Percentiles rank a stretch among this genome's conserved stretches.
Evolutionary conservation across 306 rosid species (phyloP).

Genomic region (Pterocarpus santalinus): DNA sequence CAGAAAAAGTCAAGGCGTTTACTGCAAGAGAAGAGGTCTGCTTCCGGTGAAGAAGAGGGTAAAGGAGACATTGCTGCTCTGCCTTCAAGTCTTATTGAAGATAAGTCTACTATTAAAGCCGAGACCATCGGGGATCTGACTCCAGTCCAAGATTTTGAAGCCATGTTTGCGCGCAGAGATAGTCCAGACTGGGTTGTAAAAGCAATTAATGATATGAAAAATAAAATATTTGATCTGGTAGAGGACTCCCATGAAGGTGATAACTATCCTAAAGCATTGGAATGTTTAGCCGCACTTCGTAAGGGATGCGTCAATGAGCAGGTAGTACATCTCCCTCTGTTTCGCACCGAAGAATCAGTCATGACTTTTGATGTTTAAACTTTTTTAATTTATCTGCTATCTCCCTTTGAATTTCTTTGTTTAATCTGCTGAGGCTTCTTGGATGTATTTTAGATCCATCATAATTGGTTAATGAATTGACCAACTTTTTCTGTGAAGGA

Average conservation of each 20-base stretch:
- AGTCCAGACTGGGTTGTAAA: slow-evolving; percentile 75
- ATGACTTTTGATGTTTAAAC: not conserved
- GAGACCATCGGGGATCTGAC: slow-evolving; percentile 72
- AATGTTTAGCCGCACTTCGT: slow-evolving; percentile 75
- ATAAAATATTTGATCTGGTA: slow-evolving; percentile 68
- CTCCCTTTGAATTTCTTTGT: too few relatives aligned
- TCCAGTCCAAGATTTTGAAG: slow-evolving; percentile 86
- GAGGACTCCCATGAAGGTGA: slow-evolving; percentile 79
- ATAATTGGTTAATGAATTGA: not conserved
- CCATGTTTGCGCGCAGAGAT: slow-evolving; percentile 79
- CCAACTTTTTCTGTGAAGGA: slow-evolving; percentile 60
- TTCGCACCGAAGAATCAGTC: not conserved
- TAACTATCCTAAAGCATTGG: slow-evolving; percentile 70
- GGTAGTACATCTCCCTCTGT: slow-evolving; percentile 52
- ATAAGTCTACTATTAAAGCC: slow-evolving; percentile 54
- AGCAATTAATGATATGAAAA: slow-evolving; percentile 75
- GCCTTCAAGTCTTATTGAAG: slow-evolving; percentile 46
- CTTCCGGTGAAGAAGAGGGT: slow-evolving; percentile 52
- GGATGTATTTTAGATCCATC: slow-evolving; percentile 27
- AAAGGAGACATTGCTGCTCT: slow-evolving; percentile 53
- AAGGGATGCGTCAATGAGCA: slow-evolving; percentile 88
- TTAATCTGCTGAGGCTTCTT: not conserved
- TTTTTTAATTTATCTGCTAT: slow-evolving; percentile 21
- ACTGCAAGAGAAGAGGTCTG: slow-evolving; percentile 55
- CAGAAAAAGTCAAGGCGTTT: slow-evolving; percentile 66